Evolutionary conservation across 2,329 filamentous ascomycete genomes (phyloP).

Genomic region (Aspergillus hortae): DNA sequence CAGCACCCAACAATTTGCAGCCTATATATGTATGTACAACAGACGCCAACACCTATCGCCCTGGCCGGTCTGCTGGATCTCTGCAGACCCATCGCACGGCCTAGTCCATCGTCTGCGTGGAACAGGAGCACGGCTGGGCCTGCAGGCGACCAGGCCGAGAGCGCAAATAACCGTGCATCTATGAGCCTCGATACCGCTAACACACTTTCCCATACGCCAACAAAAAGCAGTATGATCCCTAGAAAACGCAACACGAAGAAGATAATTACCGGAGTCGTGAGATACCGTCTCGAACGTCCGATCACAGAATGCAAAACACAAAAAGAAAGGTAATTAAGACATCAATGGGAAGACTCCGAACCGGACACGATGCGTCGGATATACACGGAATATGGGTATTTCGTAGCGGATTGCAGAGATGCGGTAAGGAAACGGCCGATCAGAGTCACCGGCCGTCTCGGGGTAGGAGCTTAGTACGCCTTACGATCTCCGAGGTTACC

Average conservation of each 20-base stretch:
- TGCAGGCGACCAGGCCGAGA: constrained; percentile 2
- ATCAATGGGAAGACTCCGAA: constrained; percentile 10
- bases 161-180: constrained; percentile 15
- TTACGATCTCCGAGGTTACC: constrained; percentile 59
- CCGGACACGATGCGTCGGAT: constrained; percentile 13
- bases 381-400: constrained; percentile 16
- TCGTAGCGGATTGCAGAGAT: not conserved
- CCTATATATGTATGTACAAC: not conserved
- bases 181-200: constrained; percentile 28
- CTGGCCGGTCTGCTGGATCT: not conserved
- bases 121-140: not conserved
- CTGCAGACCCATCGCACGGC: no score
- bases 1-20: constrained; percentile 6
- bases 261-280: constrained; percentile 35
- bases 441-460: constrained; percentile 2
- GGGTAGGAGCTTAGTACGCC: constrained; percentile 29
- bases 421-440: constrained; percentile 1
- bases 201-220: constrained; percentile 33
- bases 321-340: constrained; percentile 14
- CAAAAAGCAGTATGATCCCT: constrained; percentile 22
- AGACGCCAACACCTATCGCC: not conserved
- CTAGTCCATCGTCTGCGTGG: not conserved
- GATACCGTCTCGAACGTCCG: constrained; percentile 25
- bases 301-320: constrained; percentile 9
- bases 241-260: constrained; percentile 28